Evolutionary conservation across 176 grass and related monocot genomes (phyloP), one percentile per base, ranked within the genome.

Genomic region (Poa pratensis): DNA sequence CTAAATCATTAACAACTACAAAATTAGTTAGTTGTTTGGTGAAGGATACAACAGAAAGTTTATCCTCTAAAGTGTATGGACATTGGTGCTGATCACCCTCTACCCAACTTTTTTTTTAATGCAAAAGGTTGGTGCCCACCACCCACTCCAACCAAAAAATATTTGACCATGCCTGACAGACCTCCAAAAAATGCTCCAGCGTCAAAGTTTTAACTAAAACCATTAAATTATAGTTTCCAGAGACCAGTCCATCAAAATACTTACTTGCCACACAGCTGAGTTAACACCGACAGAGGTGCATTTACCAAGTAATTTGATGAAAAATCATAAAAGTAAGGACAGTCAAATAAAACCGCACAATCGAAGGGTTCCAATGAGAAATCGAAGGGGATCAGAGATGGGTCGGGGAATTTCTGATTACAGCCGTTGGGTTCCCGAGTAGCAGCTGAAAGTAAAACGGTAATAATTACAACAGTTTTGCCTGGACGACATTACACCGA

Each of bases 61-160:
- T 28, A 68, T 68, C 4, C 37, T 83, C 68, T 2, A 6, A 75
- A 63, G 37, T 28, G 14, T 68, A 69, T 10, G 61, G 15, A 72
- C 35, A 4, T 64, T 81, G 64, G 32, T 75, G 60, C 48, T 7
- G n/a, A 48, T 17, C 17, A 76, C 20, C 20, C 24, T 48, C 49
- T 77, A n/a, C 61, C 24, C 57, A 73, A 27, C 35, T 48, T 45
- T 14, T 34, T 87, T 65, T 74, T 35, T 32, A 74, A 89, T 80
- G 27, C 72, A 88, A 84, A 78, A 53, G n/a, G 58, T 83, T 59
- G 68, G 22, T 73, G 57, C 28, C 76, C 26, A 26, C 20, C 77
- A 49, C 82, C 48, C 17, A 80, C 32, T 80, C 46, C 13, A 59
- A 75, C 67, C 42, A 78, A 75, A 78, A 58, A 30, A 28, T 57